Conservation (phyloP, 2,329 filamentous ascomycete genomes). For the Metarhizium rileyi region DNA sequence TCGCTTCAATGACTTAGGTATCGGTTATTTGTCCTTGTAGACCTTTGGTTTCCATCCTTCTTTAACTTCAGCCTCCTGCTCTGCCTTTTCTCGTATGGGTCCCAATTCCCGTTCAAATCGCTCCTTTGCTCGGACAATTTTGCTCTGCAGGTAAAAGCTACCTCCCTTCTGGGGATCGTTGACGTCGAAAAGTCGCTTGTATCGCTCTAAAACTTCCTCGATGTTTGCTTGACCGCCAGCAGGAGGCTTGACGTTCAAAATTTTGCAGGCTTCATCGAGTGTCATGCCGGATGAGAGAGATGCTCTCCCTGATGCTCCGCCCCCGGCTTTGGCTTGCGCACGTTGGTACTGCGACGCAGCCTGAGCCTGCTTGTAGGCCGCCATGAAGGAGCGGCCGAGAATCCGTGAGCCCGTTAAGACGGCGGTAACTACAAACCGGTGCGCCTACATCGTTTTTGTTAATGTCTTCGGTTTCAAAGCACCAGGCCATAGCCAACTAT, state of each 20-base stretch:
- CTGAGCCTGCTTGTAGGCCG: constrained; percentile 92
- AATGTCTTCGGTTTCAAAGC: neutral
- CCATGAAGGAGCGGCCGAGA: constrained; percentile 82
- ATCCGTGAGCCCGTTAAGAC: constrained; percentile 85
- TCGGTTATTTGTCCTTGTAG: constrained; percentile 66
- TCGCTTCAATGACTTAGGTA: neutral
- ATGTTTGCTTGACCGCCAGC: constrained; percentile 62
- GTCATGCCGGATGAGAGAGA: constrained; percentile 63
- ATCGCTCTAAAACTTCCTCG: constrained; percentile 71
- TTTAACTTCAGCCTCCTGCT: constrained; percentile 66
- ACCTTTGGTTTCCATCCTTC: constrained; percentile 93
- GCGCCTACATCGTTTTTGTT: constrained; percentile 49
- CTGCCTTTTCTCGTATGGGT: constrained; percentile 59
- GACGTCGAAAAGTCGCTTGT: constrained; percentile 88
- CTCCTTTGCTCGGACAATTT: constrained; percentile 84
- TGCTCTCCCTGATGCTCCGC: constrained; percentile 44
- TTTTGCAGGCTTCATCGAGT: constrained; percentile 93
- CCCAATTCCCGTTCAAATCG: constrained; percentile 80
- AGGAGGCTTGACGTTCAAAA: constrained; percentile 89
- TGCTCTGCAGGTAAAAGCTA: constrained; percentile 97
- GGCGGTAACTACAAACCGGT: constrained; percentile 82
- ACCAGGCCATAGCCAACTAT: neutral
- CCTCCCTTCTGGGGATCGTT: constrained; percentile 95
- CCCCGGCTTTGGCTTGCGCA: constrained; percentile 54
- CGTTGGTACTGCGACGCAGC: constrained; percentile 76